These are phyloP conservation scores for Gentiana straminea DNA, from an alignment of 257 asterid species.

Conservation along the genomic window DNA sequence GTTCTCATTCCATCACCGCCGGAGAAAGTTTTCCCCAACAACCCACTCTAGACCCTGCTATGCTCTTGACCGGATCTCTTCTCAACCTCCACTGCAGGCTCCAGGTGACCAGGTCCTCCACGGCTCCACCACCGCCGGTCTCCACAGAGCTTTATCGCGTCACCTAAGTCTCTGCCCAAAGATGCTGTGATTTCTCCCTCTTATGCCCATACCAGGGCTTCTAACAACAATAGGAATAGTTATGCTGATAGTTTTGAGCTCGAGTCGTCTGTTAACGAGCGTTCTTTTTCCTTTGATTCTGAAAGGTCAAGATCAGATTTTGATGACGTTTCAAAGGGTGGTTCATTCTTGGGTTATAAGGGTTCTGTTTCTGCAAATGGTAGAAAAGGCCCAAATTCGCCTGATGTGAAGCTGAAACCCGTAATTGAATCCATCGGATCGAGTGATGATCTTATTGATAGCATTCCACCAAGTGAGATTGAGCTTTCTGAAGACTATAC, in stretches of 20 bases:
- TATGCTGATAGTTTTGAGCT: constrained; percentile 38
- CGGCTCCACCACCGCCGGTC: too few relatives aligned
- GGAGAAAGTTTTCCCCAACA: too few relatives aligned
- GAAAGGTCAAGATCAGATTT: constrained; percentile 33
- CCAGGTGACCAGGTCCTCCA: too few relatives aligned
- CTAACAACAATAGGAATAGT: constrained; percentile 22
- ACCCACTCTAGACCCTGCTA: too few relatives aligned
- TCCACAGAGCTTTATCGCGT: constrained; percentile 10
- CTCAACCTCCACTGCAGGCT: too few relatives aligned
- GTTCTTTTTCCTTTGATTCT: constrained; percentile 67
- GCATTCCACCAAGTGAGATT: constrained; percentile 58
- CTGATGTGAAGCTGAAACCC: constrained; percentile 17
- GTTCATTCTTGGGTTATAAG: constrained; percentile 34
- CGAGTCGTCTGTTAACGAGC: constrained; percentile 3
- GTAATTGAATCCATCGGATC: constrained; percentile 14
- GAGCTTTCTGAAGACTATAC: constrained; percentile 95
- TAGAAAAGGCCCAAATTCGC: constrained; percentile 13
- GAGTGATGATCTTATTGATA: constrained; percentile 22
- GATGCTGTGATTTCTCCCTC: constrained; percentile 14
- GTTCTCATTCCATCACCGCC: too few relatives aligned
- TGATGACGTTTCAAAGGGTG: constrained; percentile 29
- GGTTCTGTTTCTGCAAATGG: constrained; percentile 21
- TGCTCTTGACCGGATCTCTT: too few relatives aligned
- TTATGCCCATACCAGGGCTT: too few relatives aligned
- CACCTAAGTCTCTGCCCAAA: constrained; percentile 57